Conservation (phyloP, 306 rosid species). For the Prunus mira region DNA sequence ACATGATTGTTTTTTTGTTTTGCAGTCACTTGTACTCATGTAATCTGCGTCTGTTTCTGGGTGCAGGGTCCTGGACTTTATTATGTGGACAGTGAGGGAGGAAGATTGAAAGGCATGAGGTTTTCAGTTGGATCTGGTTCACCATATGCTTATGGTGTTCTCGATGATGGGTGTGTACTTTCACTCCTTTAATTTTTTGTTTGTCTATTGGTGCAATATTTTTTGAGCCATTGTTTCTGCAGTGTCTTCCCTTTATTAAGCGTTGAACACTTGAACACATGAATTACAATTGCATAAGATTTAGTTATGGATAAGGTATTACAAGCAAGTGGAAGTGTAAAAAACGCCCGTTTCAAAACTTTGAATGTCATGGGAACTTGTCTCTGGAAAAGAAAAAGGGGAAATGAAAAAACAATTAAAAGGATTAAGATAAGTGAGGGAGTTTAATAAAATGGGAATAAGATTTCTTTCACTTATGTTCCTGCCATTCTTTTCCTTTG, state of each 20-base stretch:
- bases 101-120: conserved; percentile 87
- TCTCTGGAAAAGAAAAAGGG: background rate
- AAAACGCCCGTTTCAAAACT: background rate
- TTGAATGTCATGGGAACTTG: background rate
- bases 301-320: background rate
- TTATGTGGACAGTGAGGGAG: conserved; percentile 97
- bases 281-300: background rate
- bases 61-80: conserved; percentile 92
- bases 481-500: background rate
- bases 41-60: background rate
- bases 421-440: background rate
- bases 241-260: background rate
- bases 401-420: background rate
- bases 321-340: background rate
- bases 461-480: background rate
- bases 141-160: conserved; percentile 94
- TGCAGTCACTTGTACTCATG: background rate
- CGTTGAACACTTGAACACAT: background rate
- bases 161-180: conserved; percentile 67
- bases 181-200: background rate
- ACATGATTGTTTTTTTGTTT: too few relatives aligned
- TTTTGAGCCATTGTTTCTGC: background rate
- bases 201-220: background rate
- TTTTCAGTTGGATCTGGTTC: conserved; percentile 99
- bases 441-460: background rate